Evolutionary conservation across 2,329 filamentous ascomycete genomes (phyloP).

Genomic region (Magnaporthiopsis poae): DNA sequence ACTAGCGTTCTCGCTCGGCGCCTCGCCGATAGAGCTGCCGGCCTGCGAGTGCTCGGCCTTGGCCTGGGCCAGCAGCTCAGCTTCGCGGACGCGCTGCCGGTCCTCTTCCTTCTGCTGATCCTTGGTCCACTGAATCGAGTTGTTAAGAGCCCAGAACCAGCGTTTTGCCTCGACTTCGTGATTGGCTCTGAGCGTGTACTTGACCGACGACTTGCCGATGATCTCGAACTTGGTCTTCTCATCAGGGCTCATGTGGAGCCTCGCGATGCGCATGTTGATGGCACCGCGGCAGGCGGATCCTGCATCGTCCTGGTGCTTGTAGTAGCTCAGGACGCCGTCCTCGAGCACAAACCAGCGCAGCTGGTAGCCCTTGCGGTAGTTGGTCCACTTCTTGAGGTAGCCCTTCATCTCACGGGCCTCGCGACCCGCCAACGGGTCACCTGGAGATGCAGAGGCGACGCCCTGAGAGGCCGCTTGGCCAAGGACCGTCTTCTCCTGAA

Average conservation of each 20-base stretch:
- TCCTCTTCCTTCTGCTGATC: slow-evolving; percentile 91
- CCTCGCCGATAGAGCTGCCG: slow-evolving; percentile 35
- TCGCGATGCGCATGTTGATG: slow-evolving; percentile 97
- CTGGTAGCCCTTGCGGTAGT: slow-evolving; percentile 95
- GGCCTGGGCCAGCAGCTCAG: slow-evolving; percentile 66
- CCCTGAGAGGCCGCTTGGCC: slow-evolving; percentile 58
- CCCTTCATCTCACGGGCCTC: slow-evolving; percentile 96
- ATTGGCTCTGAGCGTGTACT: slow-evolving; percentile 95
- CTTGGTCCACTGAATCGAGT: slow-evolving; percentile 96
- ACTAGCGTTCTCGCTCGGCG: slow-evolving; percentile 43
- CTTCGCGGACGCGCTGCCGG: slow-evolving; percentile 61
- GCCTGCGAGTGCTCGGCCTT: slow-evolving; percentile 59
- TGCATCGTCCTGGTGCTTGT: slow-evolving; percentile 96
- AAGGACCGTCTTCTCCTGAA: slow-evolving; percentile 93
- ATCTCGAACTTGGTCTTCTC: slow-evolving; percentile 98
- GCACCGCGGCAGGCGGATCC: slow-evolving; percentile 92
- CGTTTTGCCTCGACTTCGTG: slow-evolving; percentile 96
- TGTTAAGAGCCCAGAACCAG: slow-evolving; percentile 98
- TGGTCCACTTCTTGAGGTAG: slow-evolving; percentile 98
- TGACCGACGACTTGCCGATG: slow-evolving; percentile 93
- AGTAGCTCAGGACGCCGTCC: slow-evolving; percentile 94
- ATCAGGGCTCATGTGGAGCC: slow-evolving; percentile 87
- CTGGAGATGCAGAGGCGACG: slow-evolving; percentile 40
- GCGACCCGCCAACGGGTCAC: slow-evolving; percentile 60
- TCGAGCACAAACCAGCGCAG: slow-evolving; percentile 95